Base-by-base conservation (phyloP, 2,329 filamentous ascomycete genomes). In the Sordariomycetes sp. region DNA sequence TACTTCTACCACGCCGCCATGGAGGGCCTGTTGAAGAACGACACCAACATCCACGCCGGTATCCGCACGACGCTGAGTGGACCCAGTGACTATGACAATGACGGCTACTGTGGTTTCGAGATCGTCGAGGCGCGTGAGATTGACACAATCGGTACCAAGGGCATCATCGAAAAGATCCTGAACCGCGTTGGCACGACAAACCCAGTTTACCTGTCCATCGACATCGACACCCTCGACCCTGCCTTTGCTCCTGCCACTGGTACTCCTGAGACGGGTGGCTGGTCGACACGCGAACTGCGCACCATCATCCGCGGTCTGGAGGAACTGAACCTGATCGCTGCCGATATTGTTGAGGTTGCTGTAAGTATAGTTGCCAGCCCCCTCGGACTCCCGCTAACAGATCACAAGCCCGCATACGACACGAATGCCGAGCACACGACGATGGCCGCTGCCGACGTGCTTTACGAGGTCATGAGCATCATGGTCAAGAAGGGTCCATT, bases 251-350 rank as follows among this genome's bases (percentile, higher is more conserved):
- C 81, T 10, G 81, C 78, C 1, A 86, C 81, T 0, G 82, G 82
- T 8, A 86, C 82, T 0, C 82, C 81, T 2, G 81, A 86, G 63
- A 85, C 81, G 1, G 81, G 82, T 8, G 87, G 87, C 24, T 94
- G 87, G 87, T 92, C 85, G 6, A 93, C 83, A 15, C 68, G 87
- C 33, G 88, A 94, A 64, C 66, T 94, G 46, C 90, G 94, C 42
- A 68, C 82, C 10, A 86, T 94, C 38, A 58, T 94, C 52, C 68
- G 86, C 21, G 86, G 85, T 1, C 72, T 94, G 27, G 87, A 94
- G 61, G 73, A 67, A 0, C 55, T 94, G 53, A 94, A 94, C 51
- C 62, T 94, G 4, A 84, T 94, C 4, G 88, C 86, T 2, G 88
- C 86, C 1, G 88, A 94, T 58, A 75, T 94, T 32, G 88, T 95